Base-by-base conservation (phyloP, 2,329 filamentous ascomycete species). In the Aspergillus neotritici region DNA sequence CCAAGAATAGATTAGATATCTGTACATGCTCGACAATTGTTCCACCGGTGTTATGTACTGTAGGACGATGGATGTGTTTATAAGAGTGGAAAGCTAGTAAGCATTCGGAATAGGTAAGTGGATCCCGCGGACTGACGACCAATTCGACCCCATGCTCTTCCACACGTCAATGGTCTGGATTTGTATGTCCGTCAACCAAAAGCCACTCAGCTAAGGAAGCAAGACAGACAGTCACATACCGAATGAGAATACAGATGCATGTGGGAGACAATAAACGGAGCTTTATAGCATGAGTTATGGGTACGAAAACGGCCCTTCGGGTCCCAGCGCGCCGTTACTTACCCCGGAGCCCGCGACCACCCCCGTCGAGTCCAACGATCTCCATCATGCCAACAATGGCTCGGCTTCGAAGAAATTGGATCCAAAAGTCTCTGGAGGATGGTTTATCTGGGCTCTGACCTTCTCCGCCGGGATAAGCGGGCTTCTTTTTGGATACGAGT, bases 401-500 rank as follows among this genome's bases (percentile, higher is more conserved):
- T 40, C 39, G 14, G 41, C n/a, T 34, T 38, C 44, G 14, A 37
- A 25, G 21, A 25, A 46, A 21, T 40, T 44, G 11, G 48, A 52
- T 30, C 38, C 44, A 25, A 43, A 35, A 36, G 52, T 54, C 33
- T 58, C 57, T 4, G 62, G 61, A 34, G 62, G 63, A 28, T 55
- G 60, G 39, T 79, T 80, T 44, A 73, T 80, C 31, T 80, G 75
- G 73, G 64, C 67, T 4, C 61, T 82, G 39, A 80, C 77, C 0
- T 66, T 79, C 34, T 75, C 77, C 15, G 78, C 78, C 5, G 76
- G 77, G 4, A 70, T 82, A 11, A 76, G 72, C 39, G 78, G 78
- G 3, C 61, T 82, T 11, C 61, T 82, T 12, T 82, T 82, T 63
- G 79, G 79, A 43, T 82, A 80, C 56, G 79, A 82, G 75, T 77